Evolutionary conservation across 192 early-diverging fungal species (phyloP), one percentile per base, ranked within the genome.

Genomic region (Endogone sp.): DNA sequence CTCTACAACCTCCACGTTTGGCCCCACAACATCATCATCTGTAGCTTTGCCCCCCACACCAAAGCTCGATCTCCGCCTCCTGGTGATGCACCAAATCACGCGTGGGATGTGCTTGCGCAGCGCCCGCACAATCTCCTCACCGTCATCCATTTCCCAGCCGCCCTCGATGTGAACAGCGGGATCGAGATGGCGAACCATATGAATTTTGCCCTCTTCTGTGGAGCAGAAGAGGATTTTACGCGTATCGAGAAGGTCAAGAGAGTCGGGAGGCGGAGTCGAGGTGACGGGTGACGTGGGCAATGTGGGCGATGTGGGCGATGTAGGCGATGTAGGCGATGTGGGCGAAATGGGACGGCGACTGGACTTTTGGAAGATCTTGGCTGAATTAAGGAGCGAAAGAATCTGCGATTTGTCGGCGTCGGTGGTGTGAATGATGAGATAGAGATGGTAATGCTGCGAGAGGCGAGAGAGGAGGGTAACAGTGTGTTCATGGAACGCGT

Each of bases 161-260:
- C 83, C 82, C 67, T 93, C 92, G 32, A 91, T 75, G 75, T 93
- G 92, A 16, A 90, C 71, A 31, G 66, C 56, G 10, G 89, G 83
- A 29, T 88, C 84, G 32, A 93, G 67, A 72, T 90, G 89, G 55
- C 88, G 80, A 25, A 93, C 86, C 13, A 93, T 81, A 73, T 91
- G 89, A 21, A 79, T 72, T 27, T 89, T 86, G 1, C 88, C 90
- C 56, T 86, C 79, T 66, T 86, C 85, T 2, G 87, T 85, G 49
- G 84, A 81, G 77, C 90, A 92, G 72, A 88, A 90, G 9, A 91
- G 69, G n/a, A 92, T 68, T 56, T 88, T 86, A 37, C 87, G 84
- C 3, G 68, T 66, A 64, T 92, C 91, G 60, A 93, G 77, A 30
- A 69, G 72, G 23, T 68, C 29, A 1, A 62, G 56, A 8, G 37